Evolutionary conservation across 345 rosid genomes (phyloP), one percentile per base, ranked within the genome.

Genomic region (Toxicodendron radicans): DNA sequence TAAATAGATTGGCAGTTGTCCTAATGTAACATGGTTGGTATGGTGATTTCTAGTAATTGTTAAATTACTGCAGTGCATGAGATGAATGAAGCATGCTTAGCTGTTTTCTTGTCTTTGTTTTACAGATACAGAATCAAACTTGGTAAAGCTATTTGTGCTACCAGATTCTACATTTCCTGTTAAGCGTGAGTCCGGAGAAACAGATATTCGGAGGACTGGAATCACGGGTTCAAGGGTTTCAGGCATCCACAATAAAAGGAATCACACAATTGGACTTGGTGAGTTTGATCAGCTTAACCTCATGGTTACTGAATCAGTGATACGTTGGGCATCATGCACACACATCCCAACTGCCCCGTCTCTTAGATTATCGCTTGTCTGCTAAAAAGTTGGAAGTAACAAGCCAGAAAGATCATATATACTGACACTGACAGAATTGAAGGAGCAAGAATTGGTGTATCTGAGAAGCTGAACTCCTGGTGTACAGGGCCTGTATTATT

Each of bases 321-420:
- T 90, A 68, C 91, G 94, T 1, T 89, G 97, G 98, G 97, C 89
- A 38, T 91, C 98, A 51, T 90, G 95, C 82, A 88, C 91, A 6
- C 84, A 85, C 70, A 89, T 91, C 69, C 92, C 94, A 4, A 90
- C 92, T 0, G 82, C 84, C 13, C 86, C 91, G 13, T 89, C 98
- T 3, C 95, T 90, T 60, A 77, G 91, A 84, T 79, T 83, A 66
- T 91, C 98, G 2, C 89, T 91, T 3, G 94, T 91, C 16, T 89
- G 95, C 85, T 93, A 86, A 83, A 75, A 76, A 41, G 10, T 56
- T n/a, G 33, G 7, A 14, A 49, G 33, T 51, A 33, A 35, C 17
- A 41, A 17, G 33, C 63, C 14, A 54, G 67, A 48, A 58, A 73
- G 59, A 61, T 17, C 56, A 57, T 48, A n/a, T 18, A 45, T 23